phyloP scores from a whole-genome alignment of 495 filamentous ascomycete species.

The Xylaria telfairii region DNA sequence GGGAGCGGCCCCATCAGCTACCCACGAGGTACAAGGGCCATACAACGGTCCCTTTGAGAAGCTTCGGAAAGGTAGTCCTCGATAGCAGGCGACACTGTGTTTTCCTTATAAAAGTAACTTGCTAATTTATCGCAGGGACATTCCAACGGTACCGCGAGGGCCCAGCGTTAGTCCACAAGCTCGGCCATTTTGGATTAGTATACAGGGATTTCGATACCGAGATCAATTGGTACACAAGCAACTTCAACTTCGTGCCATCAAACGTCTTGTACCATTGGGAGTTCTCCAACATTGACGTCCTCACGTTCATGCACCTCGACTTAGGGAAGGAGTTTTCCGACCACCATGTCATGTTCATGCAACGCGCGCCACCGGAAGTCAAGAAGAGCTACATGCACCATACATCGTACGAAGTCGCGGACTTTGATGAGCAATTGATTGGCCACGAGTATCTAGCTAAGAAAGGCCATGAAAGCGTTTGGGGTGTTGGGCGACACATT shows the following conservation, averaged over 20 bases:
- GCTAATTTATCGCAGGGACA: slow-evolving; percentile 6
- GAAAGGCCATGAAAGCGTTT: slow-evolving; percentile 60
- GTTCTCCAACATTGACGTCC: slow-evolving; percentile 27
- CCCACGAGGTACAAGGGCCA: slow-evolving; percentile 21
- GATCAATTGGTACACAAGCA: slow-evolving; percentile 59
- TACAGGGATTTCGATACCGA: slow-evolving; percentile 54
- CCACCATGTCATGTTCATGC: slow-evolving; percentile 65
- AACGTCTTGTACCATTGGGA: slow-evolving; percentile 22
- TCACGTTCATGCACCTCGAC: slow-evolving; percentile 29
- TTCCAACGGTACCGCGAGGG: slow-evolving; percentile 35
- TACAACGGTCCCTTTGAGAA: slow-evolving; percentile 28
- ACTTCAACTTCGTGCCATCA: slow-evolving; percentile 63
- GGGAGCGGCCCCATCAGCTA: slow-evolving; percentile 12
- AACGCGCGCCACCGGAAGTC: slow-evolving; percentile 37
- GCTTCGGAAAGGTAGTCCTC: slow-evolving; percentile 23
- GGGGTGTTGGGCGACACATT: slow-evolving; percentile 67
- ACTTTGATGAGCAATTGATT: slow-evolving; percentile 66
- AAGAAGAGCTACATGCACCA: slow-evolving; percentile 61
- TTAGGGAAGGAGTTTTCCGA: slow-evolving; percentile 42
- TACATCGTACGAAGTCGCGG: slow-evolving; percentile 64
- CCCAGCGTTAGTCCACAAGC: slow-evolving; percentile 64
- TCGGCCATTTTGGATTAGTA: slow-evolving; percentile 65
- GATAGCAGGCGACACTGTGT: not conserved
- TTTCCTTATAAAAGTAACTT: not conserved
- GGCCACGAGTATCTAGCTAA: slow-evolving; percentile 63